A percentile compares a stretch with the other conserved stretches of the same genome.
Evolutionary conservation across 139 green algal species (phyloP).

Genomic region (Diplosphaera chodatii): DNA sequence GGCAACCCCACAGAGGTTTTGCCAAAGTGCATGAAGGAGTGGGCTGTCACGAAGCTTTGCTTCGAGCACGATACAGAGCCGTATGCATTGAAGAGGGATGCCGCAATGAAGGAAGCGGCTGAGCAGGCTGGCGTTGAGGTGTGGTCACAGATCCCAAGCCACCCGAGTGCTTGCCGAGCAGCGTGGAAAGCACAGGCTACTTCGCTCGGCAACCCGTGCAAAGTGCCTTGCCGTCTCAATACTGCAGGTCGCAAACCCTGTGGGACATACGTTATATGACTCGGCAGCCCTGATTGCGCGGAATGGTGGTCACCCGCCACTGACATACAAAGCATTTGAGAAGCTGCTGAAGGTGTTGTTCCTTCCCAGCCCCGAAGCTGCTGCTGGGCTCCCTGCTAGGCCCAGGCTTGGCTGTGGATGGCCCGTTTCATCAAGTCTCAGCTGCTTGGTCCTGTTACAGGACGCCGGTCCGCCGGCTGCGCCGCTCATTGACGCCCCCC

Average conservation of each 20-base stretch:
- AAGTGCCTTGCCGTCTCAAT: too few species aligned
- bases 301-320: constrained; percentile 49
- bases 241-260: constrained; percentile 35
- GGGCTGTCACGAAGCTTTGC: constrained; percentile 55
- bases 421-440: too few species aligned
- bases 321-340: constrained; percentile 63
- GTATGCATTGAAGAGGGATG: constrained; percentile 63
- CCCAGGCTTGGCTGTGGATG: too few species aligned
- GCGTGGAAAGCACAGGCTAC: too few species aligned
- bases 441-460: constrained; percentile 4
- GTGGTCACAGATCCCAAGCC: too few species aligned
- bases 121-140: constrained; percentile 37
- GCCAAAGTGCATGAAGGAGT: constrained; percentile 49
- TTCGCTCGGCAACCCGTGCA: too few species aligned
- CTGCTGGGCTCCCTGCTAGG: too few species aligned
- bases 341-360: constrained; percentile 51
- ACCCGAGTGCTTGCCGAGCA: too few species aligned
- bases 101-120: constrained; percentile 28
- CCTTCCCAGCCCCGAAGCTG: too few species aligned
- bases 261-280: constrained; percentile 84
- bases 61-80: constrained; percentile 88
- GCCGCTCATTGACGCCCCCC: constrained; percentile 37
- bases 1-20: constrained; percentile 72
- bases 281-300: constrained; percentile 38
- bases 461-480: constrained; percentile 35